Evolutionary conservation across 225 moss, liverwort and hornwort species (phyloP).

Genomic region (Neckera pumila): DNA sequence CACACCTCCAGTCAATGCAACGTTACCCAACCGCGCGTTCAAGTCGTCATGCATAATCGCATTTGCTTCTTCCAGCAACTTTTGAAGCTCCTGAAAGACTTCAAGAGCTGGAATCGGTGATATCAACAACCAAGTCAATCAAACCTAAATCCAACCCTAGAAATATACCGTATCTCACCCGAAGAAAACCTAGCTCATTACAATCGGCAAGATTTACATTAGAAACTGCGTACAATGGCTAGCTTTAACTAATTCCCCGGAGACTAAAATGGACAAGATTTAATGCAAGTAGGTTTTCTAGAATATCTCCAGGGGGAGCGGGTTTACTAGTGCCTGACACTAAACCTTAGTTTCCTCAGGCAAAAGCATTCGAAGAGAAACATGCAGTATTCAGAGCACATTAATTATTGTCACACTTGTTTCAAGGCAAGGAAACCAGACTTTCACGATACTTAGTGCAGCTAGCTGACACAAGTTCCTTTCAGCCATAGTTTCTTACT

Average conservation of each 20-base stretch:
- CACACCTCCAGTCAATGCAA: conserved; percentile 5
- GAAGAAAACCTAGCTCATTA: not conserved
- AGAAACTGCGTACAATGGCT: not conserved
- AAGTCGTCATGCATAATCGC: conserved; percentile 39
- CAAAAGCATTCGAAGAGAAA: not conserved
- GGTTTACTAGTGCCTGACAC: not conserved
- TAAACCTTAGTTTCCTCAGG: not conserved
- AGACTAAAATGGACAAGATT: not conserved
- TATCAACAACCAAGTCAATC: not conserved
- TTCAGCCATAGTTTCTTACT: not conserved
- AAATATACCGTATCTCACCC: not conserved
- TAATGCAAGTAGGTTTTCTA: not conserved
- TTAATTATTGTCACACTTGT: not conserved
- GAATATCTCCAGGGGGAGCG: not conserved
- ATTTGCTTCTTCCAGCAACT: conserved; percentile 31
- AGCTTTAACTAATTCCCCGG: not conserved
- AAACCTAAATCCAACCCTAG: not conserved
- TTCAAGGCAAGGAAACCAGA: not conserved
- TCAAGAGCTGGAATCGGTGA: conserved; percentile 11
- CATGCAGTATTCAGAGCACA: not conserved
- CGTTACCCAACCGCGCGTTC: conserved; percentile 10
- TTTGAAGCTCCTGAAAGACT: conserved; percentile 25
- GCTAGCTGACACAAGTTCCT: not conserved
- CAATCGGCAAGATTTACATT: not conserved
- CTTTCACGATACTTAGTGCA: not conserved